Evolutionary conservation across 768 basidiomycete species (phyloP).

Genomic region (Leccinum boreale): DNA sequence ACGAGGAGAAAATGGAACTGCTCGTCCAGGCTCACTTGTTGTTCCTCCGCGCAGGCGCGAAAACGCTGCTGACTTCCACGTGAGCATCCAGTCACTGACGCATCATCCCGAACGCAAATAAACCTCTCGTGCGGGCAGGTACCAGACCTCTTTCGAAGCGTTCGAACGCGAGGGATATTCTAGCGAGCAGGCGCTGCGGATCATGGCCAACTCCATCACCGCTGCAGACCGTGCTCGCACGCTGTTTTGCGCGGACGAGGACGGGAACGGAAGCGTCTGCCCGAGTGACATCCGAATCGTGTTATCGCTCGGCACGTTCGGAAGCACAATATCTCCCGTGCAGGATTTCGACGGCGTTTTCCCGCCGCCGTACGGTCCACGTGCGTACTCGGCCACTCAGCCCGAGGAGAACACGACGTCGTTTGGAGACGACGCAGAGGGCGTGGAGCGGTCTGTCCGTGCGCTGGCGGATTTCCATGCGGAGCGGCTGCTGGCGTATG

Average conservation of each 20-base stretch:
- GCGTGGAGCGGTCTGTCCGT: slow-evolving; percentile 39
- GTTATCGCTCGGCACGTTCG: slow-evolving; percentile 73
- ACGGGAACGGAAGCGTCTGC: slow-evolving; percentile 15
- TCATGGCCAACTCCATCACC: slow-evolving; percentile 53
- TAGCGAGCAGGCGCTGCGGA: slow-evolving; percentile 36
- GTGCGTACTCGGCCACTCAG: slow-evolving; percentile 30
- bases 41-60: slow-evolving; percentile 64
- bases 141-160: slow-evolving; percentile 59
- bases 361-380: slow-evolving; percentile 72
- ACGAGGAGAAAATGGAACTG: slow-evolving; percentile 41
- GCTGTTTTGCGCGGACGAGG: slow-evolving; percentile 27
- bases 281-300: slow-evolving; percentile 44
- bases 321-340: slow-evolving; percentile 59
- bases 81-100: slow-evolving; percentile 23
- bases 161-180: slow-evolving; percentile 52
- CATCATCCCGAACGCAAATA: neutral
- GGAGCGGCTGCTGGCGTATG: slow-evolving; percentile 54
- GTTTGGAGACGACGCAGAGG: slow-evolving; percentile 36
- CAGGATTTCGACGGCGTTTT: slow-evolving; percentile 76
- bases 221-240: slow-evolving; percentile 48
- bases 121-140: slow-evolving; percentile 37
- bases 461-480: slow-evolving; percentile 63
- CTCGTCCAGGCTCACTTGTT: slow-evolving; percentile 58
- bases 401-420: slow-evolving; percentile 39
- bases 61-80: slow-evolving; percentile 69